Evolutionary conservation across 345 rosid species (phyloP), one percentile per base, ranked within the genome.

Genomic region (Gossypium bickii): DNA sequence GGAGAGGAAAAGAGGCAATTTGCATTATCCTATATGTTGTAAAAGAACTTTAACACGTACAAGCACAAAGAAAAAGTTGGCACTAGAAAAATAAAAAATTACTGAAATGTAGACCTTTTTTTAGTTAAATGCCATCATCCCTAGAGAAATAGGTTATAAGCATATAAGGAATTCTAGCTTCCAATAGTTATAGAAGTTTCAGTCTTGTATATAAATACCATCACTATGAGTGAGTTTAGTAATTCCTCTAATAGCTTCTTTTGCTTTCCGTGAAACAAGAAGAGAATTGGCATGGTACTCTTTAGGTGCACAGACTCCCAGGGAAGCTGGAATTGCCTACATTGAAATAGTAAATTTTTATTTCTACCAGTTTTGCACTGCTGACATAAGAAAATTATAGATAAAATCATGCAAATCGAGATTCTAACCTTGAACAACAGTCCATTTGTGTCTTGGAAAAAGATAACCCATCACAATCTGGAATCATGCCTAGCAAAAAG

Each of bases 401-500:
- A 49, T 5, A 45, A 82, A 60, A 69, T 18, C 6, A 1, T 45
- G 65, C 71, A 59, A 41, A 27, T 70, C 9, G n/a, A 70, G 62
- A 20, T 72, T 74, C 70, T 78, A 66, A 90, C 98, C 93, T 95
- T 95, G 83, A 95, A 95, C 47, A 93, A 86, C 74, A 95, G 97
- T 80, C 98, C 98, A 84, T 95, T 93, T 72, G 97, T 95, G 74
- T 95, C 98, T 85, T 95, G 99, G 90, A 95, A 91, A 86, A 95
- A 95, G 70, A 93, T 78, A 77, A 95, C 90, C 99, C 99, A 93
- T 75, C 84, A 90, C 69, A 81, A 62, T 77, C 94, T 96, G 74
- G 89, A 83, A 76, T 83, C 87, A 60, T 63, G 90, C 98, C 98
- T 95, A 69, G 82, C 66, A 77, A 79, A 55, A 13, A 43, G 10